phyloP scores from a whole-genome alignment of 495 filamentous ascomycete genomes.

The Saxispiralis lemnorum region DNA sequence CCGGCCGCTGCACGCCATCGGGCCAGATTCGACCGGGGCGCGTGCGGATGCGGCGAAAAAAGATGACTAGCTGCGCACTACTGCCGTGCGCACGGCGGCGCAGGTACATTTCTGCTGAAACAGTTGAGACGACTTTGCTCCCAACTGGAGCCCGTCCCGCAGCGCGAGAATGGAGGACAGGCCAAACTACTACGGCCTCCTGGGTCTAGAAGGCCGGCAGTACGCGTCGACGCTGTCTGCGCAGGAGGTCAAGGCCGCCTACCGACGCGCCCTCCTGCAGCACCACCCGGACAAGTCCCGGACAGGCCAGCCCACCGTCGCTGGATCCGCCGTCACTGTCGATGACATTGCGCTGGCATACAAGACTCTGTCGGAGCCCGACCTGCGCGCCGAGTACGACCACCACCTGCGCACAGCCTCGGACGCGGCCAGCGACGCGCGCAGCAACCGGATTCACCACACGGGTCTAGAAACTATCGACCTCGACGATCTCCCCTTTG shows the following conservation, averaged over 20 bases:
- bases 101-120: no score
- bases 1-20: no score
- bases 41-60: no score
- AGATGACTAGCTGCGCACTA: background rate
- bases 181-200: slow-evolving; percentile 35
- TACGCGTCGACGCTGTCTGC: slow-evolving; percentile 12
- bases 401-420: slow-evolving; percentile 14
- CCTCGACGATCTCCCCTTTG: slow-evolving; percentile 53
- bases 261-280: slow-evolving; percentile 56
- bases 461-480: slow-evolving; percentile 68
- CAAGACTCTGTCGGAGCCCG: slow-evolving; percentile 44
- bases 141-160: no score
- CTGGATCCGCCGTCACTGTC: slow-evolving; percentile 29
- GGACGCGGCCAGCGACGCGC: slow-evolving; percentile 17
- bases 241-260: slow-evolving; percentile 50
- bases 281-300: slow-evolving; percentile 66
- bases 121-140: background rate
- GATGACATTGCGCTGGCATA: slow-evolving; percentile 70
- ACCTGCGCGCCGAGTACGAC: slow-evolving; percentile 48
- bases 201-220: slow-evolving; percentile 27
- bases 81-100: background rate
- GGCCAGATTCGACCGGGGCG: no score
- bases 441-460: slow-evolving; percentile 28
- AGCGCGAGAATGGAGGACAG: background rate
- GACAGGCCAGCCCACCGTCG: slow-evolving; percentile 5